These are phyloP conservation scores for Coelastrella sp. DNA, from an alignment of 139 green algal genomes.

Conservation along the genomic window DNA sequence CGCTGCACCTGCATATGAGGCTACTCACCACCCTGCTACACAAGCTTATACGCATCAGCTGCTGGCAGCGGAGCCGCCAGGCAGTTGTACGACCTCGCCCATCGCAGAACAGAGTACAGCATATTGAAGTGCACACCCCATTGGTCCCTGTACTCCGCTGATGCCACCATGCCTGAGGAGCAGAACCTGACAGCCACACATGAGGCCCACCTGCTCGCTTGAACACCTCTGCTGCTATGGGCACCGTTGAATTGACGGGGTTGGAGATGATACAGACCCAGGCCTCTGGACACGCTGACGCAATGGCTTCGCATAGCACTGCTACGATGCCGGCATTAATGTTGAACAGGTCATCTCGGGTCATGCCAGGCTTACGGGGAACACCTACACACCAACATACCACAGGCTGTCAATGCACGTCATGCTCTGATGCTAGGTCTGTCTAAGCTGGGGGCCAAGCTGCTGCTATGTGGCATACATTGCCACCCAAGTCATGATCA, in stretches of 20 bases:
- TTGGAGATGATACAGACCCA: slow-evolving; percentile 95
- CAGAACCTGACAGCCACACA: background rate
- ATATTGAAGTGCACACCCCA: too few relatives aligned
- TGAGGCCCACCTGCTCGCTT: slow-evolving; percentile 76
- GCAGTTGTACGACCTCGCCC: background rate
- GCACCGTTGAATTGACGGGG: slow-evolving; percentile 98
- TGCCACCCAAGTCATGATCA: background rate
- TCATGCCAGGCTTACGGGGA: slow-evolving; percentile 99
- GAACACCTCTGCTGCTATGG: slow-evolving; percentile 96
- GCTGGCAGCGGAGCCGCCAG: background rate
- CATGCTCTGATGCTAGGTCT: background rate
- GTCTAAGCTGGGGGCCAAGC: background rate
- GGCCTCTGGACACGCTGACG: slow-evolving; percentile 82
- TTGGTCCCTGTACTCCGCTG: background rate
- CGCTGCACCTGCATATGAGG: background rate
- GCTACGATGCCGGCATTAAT: slow-evolving; percentile 99
- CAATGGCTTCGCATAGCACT: slow-evolving; percentile 82
- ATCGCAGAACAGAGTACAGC: too few relatives aligned
- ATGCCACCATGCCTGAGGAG: background rate
- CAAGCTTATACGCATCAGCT: too few relatives aligned
- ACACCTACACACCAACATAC: slow-evolving; percentile 64
- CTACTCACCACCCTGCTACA: background rate
- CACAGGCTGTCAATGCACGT: background rate
- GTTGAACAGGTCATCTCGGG: slow-evolving; percentile 98
- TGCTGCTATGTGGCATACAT: background rate